phyloP scores from a whole-genome alignment of 352 stramenopile species.

The Thraustochytrium aureum region DNA sequence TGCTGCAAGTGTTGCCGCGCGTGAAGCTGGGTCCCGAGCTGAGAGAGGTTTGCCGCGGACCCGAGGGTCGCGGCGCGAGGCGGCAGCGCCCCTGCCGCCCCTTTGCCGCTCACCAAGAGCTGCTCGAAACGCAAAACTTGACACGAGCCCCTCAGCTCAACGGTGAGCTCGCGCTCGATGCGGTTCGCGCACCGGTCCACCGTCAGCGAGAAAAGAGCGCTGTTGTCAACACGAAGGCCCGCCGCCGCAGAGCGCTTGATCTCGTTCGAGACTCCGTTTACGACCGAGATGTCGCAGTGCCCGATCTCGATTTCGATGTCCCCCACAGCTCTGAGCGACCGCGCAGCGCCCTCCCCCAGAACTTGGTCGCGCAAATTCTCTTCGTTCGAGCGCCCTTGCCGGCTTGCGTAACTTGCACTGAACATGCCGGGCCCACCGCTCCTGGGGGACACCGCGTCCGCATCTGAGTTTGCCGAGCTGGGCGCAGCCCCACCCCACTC shows the following conservation, averaged over 20 bases:
- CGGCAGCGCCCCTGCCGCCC: too few species aligned
- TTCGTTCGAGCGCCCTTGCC: too few species aligned
- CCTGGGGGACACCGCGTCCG: too few species aligned
- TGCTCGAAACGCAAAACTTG: constrained; percentile 38
- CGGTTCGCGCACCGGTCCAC: constrained; percentile 2
- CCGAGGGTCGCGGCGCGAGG: too few species aligned
- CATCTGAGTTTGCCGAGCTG: not conserved
- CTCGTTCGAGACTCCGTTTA: constrained; percentile 36
- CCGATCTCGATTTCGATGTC: constrained; percentile 43
- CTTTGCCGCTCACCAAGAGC: constrained; percentile 11
- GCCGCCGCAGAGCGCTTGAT: constrained; percentile 33
- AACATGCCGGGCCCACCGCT: too few species aligned
- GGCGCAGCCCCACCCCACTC: not conserved
- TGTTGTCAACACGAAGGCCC: constrained; percentile 1
- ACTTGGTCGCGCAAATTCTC: too few species aligned
- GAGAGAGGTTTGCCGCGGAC: too few species aligned
- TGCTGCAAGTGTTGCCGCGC: too few species aligned
- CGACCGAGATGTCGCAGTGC: constrained; percentile 24
- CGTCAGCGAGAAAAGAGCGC: constrained; percentile 5
- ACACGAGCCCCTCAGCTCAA: constrained; percentile 19
- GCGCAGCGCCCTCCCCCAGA: not conserved
- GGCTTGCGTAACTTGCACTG: too few species aligned
- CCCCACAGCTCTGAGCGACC: constrained; percentile 31
- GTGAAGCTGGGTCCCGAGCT: too few species aligned
- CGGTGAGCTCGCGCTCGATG: constrained; percentile 27